phyloP scores from a whole-genome alignment of 2,329 filamentous ascomycete genomes.

The Ceratocystis colombiana region DNA sequence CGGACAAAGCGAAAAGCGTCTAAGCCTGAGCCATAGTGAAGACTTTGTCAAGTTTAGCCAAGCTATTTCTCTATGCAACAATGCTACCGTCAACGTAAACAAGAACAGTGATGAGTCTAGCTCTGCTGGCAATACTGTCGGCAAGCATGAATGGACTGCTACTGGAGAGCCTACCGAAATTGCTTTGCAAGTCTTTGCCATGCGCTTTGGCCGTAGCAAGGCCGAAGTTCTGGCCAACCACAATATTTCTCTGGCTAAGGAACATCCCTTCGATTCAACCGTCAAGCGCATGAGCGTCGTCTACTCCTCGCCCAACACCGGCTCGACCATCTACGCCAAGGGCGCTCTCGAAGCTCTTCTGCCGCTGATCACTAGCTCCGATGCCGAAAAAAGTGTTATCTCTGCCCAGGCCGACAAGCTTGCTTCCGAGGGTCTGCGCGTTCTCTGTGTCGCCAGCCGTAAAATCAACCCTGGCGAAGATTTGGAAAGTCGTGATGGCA shows the following conservation, averaged over 20 bases:
- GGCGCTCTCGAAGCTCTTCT: conserved; percentile 50
- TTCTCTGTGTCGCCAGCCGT: conserved; percentile 55
- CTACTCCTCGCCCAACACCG: conserved; percentile 38
- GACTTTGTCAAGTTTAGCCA: conserved; percentile 42
- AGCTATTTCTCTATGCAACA: conserved; percentile 54
- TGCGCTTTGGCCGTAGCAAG: conserved; percentile 51
- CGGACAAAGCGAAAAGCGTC: conserved; percentile 25
- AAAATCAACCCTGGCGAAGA: conserved; percentile 34
- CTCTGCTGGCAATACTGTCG: conserved; percentile 22
- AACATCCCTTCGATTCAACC: conserved; percentile 63
- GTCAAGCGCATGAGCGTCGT: conserved; percentile 68
- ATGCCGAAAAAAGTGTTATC: conserved; percentile 40
- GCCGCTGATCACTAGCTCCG: conserved; percentile 41
- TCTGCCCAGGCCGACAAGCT: conserved; percentile 45
- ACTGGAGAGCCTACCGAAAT: conserved; percentile 63
- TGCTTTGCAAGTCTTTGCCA: conserved; percentile 61
- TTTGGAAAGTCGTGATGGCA: conserved; percentile 40
- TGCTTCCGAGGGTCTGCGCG: conserved; percentile 54
- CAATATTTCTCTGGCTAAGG: conserved; percentile 45
- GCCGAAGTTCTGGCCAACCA: conserved; percentile 33
- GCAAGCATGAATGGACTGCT: conserved; percentile 43
- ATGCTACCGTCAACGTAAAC: conserved; percentile 41
- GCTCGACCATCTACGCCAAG: conserved; percentile 44
- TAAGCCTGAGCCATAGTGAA: conserved; percentile 27
- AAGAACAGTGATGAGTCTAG: conserved; percentile 27